phyloP scores from a whole-genome alignment of 345 rosid species.

The Eucalyptus tenuipes region DNA sequence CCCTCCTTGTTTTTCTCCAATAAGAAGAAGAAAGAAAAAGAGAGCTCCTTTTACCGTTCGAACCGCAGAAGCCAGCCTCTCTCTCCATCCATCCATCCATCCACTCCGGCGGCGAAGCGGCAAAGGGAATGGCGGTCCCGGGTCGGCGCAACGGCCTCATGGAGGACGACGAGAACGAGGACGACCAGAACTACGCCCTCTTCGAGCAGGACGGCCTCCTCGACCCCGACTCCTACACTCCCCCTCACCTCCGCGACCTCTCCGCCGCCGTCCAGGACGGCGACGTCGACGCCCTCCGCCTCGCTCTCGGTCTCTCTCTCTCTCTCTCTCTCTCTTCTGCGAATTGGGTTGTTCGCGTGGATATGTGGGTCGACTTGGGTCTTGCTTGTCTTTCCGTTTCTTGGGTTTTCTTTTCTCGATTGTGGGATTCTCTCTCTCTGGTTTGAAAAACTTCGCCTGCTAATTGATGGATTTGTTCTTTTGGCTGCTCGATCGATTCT shows the following conservation, averaged over 20 bases:
- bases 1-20: not conserved
- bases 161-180: conserved; percentile 53
- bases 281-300: conserved; percentile 55
- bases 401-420: not conserved
- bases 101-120: not conserved
- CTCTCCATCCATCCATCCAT: not conserved
- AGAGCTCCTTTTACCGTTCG: not conserved
- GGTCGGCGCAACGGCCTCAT: conserved; percentile 45
- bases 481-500: not conserved
- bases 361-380: not conserved
- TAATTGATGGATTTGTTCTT: not conserved
- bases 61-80: not conserved
- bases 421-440: not conserved
- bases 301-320: conserved; percentile 53
- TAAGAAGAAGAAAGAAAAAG: not conserved
- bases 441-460: not conserved
- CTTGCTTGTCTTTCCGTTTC: not conserved
- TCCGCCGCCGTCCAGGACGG: conserved; percentile 58
- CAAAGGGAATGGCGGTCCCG: conserved; percentile 60
- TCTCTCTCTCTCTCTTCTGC: not conserved
- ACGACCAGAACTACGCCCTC: conserved; percentile 42
- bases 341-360: not conserved
- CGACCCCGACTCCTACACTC: conserved; percentile 39
- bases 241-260: conserved; percentile 65
- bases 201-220: conserved; percentile 44